These are phyloP conservation scores for Ceratonia siliqua DNA, from an alignment of 306 rosid genomes.

Conservation along the genomic window DNA sequence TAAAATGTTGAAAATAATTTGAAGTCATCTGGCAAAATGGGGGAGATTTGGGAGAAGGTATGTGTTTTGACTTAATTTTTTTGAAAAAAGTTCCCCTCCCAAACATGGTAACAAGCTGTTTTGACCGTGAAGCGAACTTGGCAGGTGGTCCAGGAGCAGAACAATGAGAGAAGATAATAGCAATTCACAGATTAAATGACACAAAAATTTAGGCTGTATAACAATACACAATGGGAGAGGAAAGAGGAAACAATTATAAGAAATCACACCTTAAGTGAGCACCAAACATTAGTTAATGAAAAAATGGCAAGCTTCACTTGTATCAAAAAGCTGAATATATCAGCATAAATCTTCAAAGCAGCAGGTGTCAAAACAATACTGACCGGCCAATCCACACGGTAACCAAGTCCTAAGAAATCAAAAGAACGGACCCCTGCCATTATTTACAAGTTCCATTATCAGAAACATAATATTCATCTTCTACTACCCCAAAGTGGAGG, in stretches of 20 bases:
- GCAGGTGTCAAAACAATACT: constrained; percentile 78
- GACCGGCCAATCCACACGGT: constrained; percentile 90
- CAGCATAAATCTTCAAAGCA: constrained; percentile 78
- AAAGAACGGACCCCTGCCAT: constrained; percentile 87
- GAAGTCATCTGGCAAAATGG: background rate
- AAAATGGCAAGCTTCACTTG: constrained; percentile 89
- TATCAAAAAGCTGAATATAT: constrained; percentile 90
- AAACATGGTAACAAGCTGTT: constrained; percentile 9
- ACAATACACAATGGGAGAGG: background rate
- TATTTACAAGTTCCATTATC: constrained; percentile 31
- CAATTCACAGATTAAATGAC: constrained; percentile 4
- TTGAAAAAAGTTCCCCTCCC: background rate
- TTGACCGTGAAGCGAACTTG: background rate
- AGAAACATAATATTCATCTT: constrained; percentile 20
- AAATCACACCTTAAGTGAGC: constrained; percentile 79
- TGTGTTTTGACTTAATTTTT: background rate
- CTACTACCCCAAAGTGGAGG: background rate
- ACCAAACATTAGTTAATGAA: constrained; percentile 82
- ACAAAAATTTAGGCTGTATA: background rate
- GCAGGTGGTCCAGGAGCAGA: constrained; percentile 3
- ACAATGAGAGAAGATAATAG: constrained; percentile 1
- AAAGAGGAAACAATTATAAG: constrained; percentile 8
- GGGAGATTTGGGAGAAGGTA: background rate
- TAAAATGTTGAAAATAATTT: background rate
- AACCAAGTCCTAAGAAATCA: constrained; percentile 93